Conservation (phyloP, 768 basidiomycete genomes). For the Royoungia palumana region DNA sequence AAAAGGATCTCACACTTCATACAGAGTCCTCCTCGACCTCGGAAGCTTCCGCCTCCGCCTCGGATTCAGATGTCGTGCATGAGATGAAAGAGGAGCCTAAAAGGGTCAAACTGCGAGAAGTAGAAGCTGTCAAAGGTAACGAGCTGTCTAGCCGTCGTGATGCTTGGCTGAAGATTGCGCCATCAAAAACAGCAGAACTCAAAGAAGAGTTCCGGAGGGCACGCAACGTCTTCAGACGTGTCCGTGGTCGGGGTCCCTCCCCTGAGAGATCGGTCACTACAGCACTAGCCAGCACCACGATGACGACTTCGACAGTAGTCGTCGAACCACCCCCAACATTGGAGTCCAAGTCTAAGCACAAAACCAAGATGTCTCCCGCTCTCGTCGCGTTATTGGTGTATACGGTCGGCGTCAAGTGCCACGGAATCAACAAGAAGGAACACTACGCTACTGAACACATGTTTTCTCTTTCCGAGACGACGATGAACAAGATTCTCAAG, state of each 20-base stretch:
- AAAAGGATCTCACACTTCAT: conserved; percentile 35
- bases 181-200: conserved; percentile 27
- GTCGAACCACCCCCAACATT: conserved; percentile 16
- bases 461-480: conserved; percentile 88
- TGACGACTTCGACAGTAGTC: conserved; percentile 10
- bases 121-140: conserved; percentile 37
- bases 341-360: conserved; percentile 27
- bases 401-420: conserved; percentile 93
- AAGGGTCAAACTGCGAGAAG: conserved; percentile 28
- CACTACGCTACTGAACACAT: conserved; percentile 84
- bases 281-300: conserved; percentile 9
- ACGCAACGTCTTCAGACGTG: conserved; percentile 41
- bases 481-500: conserved; percentile 73
- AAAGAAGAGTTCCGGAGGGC: conserved; percentile 40
- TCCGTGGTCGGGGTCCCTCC: conserved; percentile 31
- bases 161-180: conserved; percentile 12
- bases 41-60: conserved; percentile 38
- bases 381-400: conserved; percentile 82
- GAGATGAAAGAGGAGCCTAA: conserved; percentile 27
- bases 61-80: conserved; percentile 27
- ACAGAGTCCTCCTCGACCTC: conserved; percentile 40
- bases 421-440: conserved; percentile 83
- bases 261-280: conserved; percentile 16
- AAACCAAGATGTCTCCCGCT: conserved; percentile 68
- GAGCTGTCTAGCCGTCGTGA: conserved; percentile 1